Percentiles rank a stretch among this genome's conserved stretches.
Conservation (phyloP, 768 basidiomycete species). For the Tylopilus rubrobrunneus region DNA sequence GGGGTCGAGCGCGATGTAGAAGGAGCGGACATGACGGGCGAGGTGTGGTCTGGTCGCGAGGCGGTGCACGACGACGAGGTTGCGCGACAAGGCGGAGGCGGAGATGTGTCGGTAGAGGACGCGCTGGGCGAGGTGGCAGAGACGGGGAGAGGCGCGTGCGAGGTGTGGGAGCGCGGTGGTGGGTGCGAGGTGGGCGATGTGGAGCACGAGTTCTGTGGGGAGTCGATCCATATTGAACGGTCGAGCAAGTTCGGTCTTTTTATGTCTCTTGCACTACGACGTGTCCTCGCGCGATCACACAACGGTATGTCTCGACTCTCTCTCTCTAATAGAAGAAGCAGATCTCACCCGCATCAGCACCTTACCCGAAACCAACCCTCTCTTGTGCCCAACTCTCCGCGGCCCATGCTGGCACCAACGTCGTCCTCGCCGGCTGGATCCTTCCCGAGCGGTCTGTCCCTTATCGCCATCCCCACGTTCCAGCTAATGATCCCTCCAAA, state of each 20-base stretch:
- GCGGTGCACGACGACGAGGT: slow-evolving; percentile 48
- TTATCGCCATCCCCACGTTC: slow-evolving; percentile 22
- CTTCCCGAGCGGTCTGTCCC: slow-evolving; percentile 67
- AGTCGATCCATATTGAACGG: slow-evolving; percentile 23
- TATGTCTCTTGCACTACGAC: neutral
- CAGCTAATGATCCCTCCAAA: slow-evolving; percentile 33
- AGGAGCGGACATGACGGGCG: slow-evolving; percentile 58
- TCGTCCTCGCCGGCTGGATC: slow-evolving; percentile 80
- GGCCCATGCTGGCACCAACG: slow-evolving; percentile 48
- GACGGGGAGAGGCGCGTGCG: slow-evolving; percentile 38
- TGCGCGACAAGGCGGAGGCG: slow-evolving; percentile 41
- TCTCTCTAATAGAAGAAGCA: too few relatives aligned
- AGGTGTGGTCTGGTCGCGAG: slow-evolving; percentile 56
- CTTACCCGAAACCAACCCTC: slow-evolving; percentile 62
- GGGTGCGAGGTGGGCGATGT: slow-evolving; percentile 39
- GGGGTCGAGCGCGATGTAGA: slow-evolving; percentile 51
- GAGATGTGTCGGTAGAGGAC: slow-evolving; percentile 59
- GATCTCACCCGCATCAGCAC: slow-evolving; percentile 36
- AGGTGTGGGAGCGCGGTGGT: slow-evolving; percentile 43
- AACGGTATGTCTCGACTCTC: neutral
- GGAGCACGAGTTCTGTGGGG: slow-evolving; percentile 62
- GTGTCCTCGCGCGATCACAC: neutral
- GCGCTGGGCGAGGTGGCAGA: slow-evolving; percentile 52
- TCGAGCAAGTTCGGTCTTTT: too few relatives aligned
- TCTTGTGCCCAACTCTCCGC: slow-evolving; percentile 55